phyloP scores from a whole-genome alignment of 2,329 filamentous ascomycete species.

The Mollisiaceae sp. region DNA sequence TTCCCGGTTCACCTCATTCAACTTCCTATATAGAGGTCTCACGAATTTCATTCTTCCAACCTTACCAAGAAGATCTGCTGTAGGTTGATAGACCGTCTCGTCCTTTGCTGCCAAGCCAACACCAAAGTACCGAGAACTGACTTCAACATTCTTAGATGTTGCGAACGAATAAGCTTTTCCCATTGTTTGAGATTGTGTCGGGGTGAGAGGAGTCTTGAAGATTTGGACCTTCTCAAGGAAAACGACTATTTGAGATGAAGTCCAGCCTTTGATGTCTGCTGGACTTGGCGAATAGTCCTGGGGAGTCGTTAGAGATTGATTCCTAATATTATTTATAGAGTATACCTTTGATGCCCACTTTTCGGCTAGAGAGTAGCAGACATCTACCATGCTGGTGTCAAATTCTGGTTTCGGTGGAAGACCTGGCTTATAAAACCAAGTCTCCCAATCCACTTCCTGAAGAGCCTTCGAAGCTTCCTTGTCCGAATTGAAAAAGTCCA shows the following conservation, averaged over 20 bases:
- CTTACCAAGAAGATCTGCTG: conserved; percentile 75
- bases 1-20: conserved; percentile 75
- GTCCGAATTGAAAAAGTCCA: conserved; percentile 82
- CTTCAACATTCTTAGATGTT: conserved; percentile 82
- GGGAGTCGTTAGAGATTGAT: not conserved
- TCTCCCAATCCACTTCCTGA: conserved; percentile 83
- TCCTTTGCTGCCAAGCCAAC: conserved; percentile 80
- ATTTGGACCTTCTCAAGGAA: conserved; percentile 83
- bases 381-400: conserved; percentile 84
- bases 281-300: conserved; percentile 65
- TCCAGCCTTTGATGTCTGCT: conserved; percentile 75
- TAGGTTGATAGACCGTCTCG: conserved; percentile 68
- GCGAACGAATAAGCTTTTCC: conserved; percentile 76
- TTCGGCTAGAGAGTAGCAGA: conserved; percentile 80
- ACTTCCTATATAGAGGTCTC: conserved; percentile 76
- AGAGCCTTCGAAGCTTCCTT: conserved; percentile 65
- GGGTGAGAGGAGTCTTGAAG: conserved; percentile 66
- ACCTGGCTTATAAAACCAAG: conserved; percentile 86
- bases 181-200: conserved; percentile 71
- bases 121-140: conserved; percentile 79
- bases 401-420: conserved; percentile 90
- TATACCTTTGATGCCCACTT: conserved; percentile 74
- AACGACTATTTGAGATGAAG: conserved; percentile 87
- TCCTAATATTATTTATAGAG: conserved; percentile 11
- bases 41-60: conserved; percentile 99